These are phyloP conservation scores for Venturia aucupariae DNA, from an alignment of 2,329 filamentous ascomycete genomes.

Conservation along the genomic window DNA sequence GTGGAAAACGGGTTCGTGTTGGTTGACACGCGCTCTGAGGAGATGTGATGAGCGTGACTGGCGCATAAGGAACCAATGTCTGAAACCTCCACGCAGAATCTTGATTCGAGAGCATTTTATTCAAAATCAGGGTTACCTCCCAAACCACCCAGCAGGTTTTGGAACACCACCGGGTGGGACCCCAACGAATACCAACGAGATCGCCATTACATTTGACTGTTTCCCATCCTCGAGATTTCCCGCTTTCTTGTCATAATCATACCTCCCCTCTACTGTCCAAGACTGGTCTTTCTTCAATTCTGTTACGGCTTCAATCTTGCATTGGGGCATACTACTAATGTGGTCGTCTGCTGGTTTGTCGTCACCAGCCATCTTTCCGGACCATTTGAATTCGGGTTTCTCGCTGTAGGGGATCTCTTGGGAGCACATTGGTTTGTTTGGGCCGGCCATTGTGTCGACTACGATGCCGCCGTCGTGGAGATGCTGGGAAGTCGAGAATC, in stretches of 20 bases:
- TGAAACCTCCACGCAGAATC: too few relatives aligned
- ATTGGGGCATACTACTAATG: constrained; percentile 9
- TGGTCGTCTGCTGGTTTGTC: constrained; percentile 8
- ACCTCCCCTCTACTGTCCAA: constrained; percentile 4
- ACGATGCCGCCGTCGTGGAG: constrained; percentile 9
- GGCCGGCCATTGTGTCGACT: not conserved
- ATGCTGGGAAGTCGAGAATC: not conserved
- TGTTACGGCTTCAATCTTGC: not conserved
- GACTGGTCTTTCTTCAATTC: constrained; percentile 10
- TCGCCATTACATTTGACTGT: constrained; percentile 6
- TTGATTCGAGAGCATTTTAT: too few relatives aligned
- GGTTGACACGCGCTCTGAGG: not conserved
- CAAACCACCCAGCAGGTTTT: not conserved
- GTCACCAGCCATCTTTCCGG: not conserved
- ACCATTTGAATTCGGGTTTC: not conserved
- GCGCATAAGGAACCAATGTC: too few relatives aligned
- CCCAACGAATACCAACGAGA: constrained; percentile 10
- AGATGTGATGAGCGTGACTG: not conserved
- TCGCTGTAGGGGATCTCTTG: not conserved
- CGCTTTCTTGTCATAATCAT: constrained; percentile 4
- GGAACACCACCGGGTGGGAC: not conserved
- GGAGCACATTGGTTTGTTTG: not conserved
- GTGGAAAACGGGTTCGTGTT: not conserved
- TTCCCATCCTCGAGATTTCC: constrained; percentile 3
- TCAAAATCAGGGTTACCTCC: too few relatives aligned